Base-by-base conservation (phyloP, 164 flowering plant genomes). In the Annona cherimola region DNA sequence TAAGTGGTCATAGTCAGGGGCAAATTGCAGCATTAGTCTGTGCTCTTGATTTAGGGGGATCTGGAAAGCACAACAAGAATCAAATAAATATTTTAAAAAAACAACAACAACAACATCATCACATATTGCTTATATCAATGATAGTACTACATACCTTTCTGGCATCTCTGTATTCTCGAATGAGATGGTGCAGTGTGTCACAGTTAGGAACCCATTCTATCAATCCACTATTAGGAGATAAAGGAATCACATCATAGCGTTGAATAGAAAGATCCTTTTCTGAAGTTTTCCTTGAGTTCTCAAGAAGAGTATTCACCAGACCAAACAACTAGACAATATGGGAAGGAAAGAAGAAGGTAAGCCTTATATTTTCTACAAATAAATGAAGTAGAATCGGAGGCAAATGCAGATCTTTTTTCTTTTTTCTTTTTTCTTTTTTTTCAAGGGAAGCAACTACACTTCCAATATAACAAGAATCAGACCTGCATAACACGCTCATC, bases 401-500 rank as follows among this genome's bases (percentile, higher is more conserved):
- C 43, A 66, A 4, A 7, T 26, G 57, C 14, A 11, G 57, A 50
- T 50, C 57, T 50, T 18, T 12, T 5, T 45, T 14, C 12, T 20
- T 65, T 12, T 5, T 45, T 14, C 12, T 20, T 65, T 1, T 26
- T 26, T 26, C 1, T 26, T 26, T 26, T 26, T 26, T 26, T 26
- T 0, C 42, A 61, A 50, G 14, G 57, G 14, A 50, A 50, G 11
- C 14, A 50, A 50, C 9, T 50, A 9, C 57, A 50, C 57, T 50
- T 60, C 64, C 9, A 19, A 18, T 40, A 9, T 72, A 59, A 75
- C 20, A 42, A 44, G 11, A 43, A 55, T 11, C 45, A 69, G 14
- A 95, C 99, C 98, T 95, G 99, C 99, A 96, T 96, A 78, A 93
- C 99, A 79, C 99, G 97, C 76, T 96, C 99, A 85, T 96, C 99